phyloP scores from a whole-genome alignment of 768 basidiomycete genomes.

The Leccinum disarticulatum region DNA sequence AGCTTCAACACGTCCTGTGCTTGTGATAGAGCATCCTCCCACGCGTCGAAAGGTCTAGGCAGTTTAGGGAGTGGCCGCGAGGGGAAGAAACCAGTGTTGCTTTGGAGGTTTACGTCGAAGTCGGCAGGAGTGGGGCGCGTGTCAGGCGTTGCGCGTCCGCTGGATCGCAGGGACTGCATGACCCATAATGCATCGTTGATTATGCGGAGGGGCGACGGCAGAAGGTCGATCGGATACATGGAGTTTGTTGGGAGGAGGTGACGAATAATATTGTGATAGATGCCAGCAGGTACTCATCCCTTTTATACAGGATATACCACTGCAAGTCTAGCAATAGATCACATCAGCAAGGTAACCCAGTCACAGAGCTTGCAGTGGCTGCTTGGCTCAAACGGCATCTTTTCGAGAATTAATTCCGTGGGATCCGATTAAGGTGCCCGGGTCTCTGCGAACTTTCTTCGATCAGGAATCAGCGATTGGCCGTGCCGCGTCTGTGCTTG shows the following conservation, averaged over 20 bases:
- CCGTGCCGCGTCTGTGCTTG: constrained; percentile 24
- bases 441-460: constrained; percentile 2
- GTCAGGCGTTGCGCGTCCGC: constrained; percentile 29
- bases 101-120: constrained; percentile 49
- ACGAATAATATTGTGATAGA: constrained; percentile 9
- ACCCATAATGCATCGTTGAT: constrained; percentile 47
- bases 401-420: constrained; percentile 22
- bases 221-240: constrained; percentile 37
- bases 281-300: not conserved
- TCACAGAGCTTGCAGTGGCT: constrained; percentile 33
- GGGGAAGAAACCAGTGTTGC: constrained; percentile 84
- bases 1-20: constrained; percentile 56
- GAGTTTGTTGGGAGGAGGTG: constrained; percentile 7
- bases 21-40: constrained; percentile 66
- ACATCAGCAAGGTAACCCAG: constrained; percentile 36
- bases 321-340: constrained; percentile 28
- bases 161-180: constrained; percentile 43
- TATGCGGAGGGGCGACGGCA: constrained; percentile 55
- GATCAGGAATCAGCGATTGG: constrained; percentile 24
- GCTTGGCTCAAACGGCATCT: constrained; percentile 32
- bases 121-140: constrained; percentile 41
- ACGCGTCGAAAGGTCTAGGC: constrained; percentile 52
- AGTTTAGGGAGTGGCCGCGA: constrained; percentile 58
- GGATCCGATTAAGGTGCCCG: constrained; percentile 22
- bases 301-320: constrained; percentile 36